Conservation (phyloP, 2,329 filamentous ascomycete species). For the Aureobasidium melanogenum region DNA sequence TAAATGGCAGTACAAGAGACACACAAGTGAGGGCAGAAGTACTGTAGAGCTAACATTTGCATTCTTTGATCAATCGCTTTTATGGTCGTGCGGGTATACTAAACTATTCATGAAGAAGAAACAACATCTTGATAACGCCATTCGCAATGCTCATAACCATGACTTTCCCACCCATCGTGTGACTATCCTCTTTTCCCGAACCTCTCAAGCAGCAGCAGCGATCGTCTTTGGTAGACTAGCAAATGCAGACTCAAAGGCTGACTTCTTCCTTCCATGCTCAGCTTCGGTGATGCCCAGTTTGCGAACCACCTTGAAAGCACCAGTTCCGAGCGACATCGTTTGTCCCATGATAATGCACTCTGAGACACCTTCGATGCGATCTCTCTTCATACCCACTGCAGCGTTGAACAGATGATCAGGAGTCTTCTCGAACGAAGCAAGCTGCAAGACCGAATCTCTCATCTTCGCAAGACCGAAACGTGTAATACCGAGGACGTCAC, state of each 20-base stretch:
- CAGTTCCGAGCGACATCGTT: conserved; percentile 82
- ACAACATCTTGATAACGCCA: neutral
- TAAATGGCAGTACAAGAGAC: too few species aligned
- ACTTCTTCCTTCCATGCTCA: conserved; percentile 27
- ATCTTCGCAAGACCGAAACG: conserved; percentile 95
- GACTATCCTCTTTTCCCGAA: neutral
- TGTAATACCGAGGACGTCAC: conserved; percentile 91
- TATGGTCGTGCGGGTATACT: neutral
- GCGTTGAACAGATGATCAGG: conserved; percentile 96
- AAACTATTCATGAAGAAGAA: neutral
- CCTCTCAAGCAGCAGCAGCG: neutral
- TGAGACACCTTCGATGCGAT: conserved; percentile 84
- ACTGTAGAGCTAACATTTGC: neutral
- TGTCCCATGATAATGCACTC: conserved; percentile 99
- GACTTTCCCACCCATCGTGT: neutral
- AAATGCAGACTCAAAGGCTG: conserved; percentile 14
- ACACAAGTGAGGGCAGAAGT: neutral
- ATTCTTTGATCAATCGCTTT: neutral
- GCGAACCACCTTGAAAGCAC: conserved; percentile 81
- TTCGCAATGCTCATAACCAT: conserved; percentile 2
- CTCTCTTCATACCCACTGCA: conserved; percentile 82
- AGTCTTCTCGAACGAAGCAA: conserved; percentile 96
- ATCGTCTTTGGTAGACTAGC: neutral
- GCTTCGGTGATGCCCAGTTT: conserved; percentile 58
- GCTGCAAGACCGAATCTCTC: conserved; percentile 84